These are phyloP conservation scores for Tagetes erecta DNA, from an alignment of 129 eudicot genomes.

Conservation along the genomic window DNA sequence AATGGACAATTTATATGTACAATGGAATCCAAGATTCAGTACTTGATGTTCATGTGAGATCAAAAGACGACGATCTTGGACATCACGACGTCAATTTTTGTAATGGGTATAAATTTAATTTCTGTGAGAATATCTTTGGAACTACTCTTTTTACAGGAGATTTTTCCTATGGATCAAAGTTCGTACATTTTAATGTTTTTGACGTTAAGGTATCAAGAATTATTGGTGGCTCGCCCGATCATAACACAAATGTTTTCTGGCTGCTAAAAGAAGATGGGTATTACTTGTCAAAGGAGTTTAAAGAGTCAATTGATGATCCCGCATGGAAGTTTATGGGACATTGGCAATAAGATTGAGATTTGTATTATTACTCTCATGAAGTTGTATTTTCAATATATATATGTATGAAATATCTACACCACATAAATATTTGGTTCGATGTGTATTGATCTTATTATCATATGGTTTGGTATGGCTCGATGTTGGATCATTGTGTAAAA, in stretches of 20 bases:
- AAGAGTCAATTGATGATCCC: constrained; percentile 2
- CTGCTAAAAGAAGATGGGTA: constrained; percentile 16
- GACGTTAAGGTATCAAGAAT: background rate
- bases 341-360: background rate
- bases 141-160: background rate
- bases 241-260: background rate
- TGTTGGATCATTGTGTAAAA: too few relatives aligned
- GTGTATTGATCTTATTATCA: too few relatives aligned
- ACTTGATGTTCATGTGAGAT: background rate
- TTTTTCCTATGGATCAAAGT: background rate
- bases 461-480: too few relatives aligned
- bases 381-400: too few relatives aligned
- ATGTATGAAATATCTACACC: too few relatives aligned
- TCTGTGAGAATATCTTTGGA: constrained; percentile 1
- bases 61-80: background rate
- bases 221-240: background rate
- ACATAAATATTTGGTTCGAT: too few relatives aligned
- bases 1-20: background rate
- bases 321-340: background rate
- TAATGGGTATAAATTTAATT: background rate
- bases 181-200: background rate
- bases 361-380: too few relatives aligned
- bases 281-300: constrained; percentile 9
- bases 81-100: background rate
- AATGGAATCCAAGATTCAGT: constrained; percentile 10